A percentile compares a stretch with the other conserved stretches of the same genome.
Conservation (phyloP, 345 rosid species). For the Noccaea caerulescens region DNA sequence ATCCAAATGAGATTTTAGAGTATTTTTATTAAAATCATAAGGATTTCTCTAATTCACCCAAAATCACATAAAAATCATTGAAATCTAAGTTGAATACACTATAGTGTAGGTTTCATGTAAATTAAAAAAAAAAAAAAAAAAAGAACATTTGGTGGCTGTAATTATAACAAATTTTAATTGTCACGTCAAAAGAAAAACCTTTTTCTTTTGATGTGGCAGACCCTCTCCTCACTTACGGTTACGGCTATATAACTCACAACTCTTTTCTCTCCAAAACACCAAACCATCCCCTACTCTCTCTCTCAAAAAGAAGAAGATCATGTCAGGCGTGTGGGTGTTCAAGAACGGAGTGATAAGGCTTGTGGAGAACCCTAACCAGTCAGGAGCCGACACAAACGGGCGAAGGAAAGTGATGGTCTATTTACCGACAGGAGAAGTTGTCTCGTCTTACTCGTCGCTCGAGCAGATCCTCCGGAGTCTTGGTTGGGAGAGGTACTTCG, state of each 20-base stretch:
- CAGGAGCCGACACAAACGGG: slow-evolving; percentile 31
- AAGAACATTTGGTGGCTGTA: not conserved
- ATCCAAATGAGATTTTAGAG: too few species aligned
- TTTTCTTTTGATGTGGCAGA: slow-evolving; percentile 19
- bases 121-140: too few species aligned
- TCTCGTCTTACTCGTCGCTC: slow-evolving; percentile 63
- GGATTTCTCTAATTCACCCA: too few species aligned
- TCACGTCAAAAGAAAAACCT: slow-evolving; percentile 12
- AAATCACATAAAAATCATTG: too few species aligned
- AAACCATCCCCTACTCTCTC: slow-evolving; percentile 3
- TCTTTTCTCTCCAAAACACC: slow-evolving; percentile 1
- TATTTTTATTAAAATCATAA: too few species aligned
- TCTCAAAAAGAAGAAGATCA: slow-evolving; percentile 37
- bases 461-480: slow-evolving; percentile 60
- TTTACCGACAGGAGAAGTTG: slow-evolving; percentile 61
- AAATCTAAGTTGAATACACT: too few species aligned
- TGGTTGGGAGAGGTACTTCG: slow-evolving; percentile 88
- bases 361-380: slow-evolving; percentile 58
- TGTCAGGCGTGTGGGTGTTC: slow-evolving; percentile 84
- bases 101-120: too few species aligned
- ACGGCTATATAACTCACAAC: slow-evolving; percentile 34
- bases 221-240: slow-evolving; percentile 16
- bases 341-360: slow-evolving; percentile 62
- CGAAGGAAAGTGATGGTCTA: slow-evolving; percentile 63
- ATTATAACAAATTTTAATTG: not conserved